Evolutionary conservation across 2,329 filamentous ascomycete genomes (phyloP).

Genomic region (Ophiocordyceps camponoti-saundersi): DNA sequence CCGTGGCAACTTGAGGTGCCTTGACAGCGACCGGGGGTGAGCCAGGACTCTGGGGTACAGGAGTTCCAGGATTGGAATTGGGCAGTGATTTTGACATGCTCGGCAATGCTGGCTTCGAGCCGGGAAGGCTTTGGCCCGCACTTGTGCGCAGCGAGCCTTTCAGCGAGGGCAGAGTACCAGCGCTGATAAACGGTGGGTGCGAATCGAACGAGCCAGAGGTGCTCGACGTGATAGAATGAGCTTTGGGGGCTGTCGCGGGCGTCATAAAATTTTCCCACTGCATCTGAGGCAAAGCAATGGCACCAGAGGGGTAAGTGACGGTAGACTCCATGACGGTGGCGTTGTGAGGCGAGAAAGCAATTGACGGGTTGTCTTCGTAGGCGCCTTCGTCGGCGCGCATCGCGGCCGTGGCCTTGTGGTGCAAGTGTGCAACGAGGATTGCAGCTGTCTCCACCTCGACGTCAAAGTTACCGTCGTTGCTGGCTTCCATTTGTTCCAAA

Average conservation of each 20-base stretch:
- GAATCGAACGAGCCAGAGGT: slow-evolving; percentile 51
- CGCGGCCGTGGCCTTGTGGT: slow-evolving; percentile 75
- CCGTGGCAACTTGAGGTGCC: slow-evolving; percentile 65
- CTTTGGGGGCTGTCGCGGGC: slow-evolving; percentile 51
- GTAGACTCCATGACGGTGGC: slow-evolving; percentile 61
- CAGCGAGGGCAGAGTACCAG: slow-evolving; percentile 38
- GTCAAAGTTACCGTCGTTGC: slow-evolving; percentile 81
- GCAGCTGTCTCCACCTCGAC: slow-evolving; percentile 96
- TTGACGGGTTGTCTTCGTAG: slow-evolving; percentile 40
- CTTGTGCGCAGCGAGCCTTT: slow-evolving; percentile 50
- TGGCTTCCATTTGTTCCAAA: slow-evolving; percentile 83
- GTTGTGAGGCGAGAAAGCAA: slow-evolving; percentile 57
- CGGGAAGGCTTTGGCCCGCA: slow-evolving; percentile 43
- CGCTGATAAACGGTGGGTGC: slow-evolving; percentile 43
- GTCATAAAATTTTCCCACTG: slow-evolving; percentile 84
- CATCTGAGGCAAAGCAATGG: slow-evolving; percentile 70
- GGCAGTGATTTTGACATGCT: slow-evolving; percentile 59
- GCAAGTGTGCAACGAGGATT: slow-evolving; percentile 96
- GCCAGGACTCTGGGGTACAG: slow-evolving; percentile 54
- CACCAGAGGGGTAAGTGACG: slow-evolving; percentile 59
- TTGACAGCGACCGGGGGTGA: slow-evolving; percentile 48
- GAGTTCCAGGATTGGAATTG: slow-evolving; percentile 50
- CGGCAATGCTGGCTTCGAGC: slow-evolving; percentile 47
- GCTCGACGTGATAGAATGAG: slow-evolving; percentile 55
- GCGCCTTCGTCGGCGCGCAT: slow-evolving; percentile 41